phyloP scores from a whole-genome alignment of 805 yeast genomes.

The Monosporozyma servazzii region DNA sequence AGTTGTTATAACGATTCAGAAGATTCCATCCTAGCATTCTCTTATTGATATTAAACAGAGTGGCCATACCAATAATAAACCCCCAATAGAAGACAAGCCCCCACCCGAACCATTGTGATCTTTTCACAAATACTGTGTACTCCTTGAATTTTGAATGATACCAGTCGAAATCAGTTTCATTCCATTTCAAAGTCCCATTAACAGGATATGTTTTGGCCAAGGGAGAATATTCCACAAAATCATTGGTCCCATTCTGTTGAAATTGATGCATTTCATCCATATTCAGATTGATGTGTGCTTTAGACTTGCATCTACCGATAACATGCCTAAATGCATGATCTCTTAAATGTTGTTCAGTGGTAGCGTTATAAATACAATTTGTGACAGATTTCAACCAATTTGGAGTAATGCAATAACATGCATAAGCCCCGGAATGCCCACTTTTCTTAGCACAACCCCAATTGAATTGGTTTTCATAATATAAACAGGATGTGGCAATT shows the following conservation, averaged over 20 bases:
- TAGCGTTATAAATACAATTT: constrained; percentile 32
- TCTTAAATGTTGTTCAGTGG: constrained; percentile 23
- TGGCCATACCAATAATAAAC: constrained; percentile 26
- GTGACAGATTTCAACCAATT: constrained; percentile 40
- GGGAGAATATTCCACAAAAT: constrained; percentile 12
- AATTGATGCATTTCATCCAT: constrained; percentile 25
- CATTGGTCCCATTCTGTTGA: constrained; percentile 31
- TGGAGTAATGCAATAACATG: constrained; percentile 35
- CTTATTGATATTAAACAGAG: constrained; percentile 24
- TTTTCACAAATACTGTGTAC: constrained; percentile 30
- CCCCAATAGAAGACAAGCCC: constrained; percentile 38
- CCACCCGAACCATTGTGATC: constrained; percentile 39
- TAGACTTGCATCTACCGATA: constrained; percentile 19
- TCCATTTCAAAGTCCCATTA: constrained; percentile 29
- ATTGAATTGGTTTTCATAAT: constrained; percentile 32
- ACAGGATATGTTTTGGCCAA: constrained; percentile 20
- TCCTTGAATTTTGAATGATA: constrained; percentile 32
- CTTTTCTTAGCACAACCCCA: constrained; percentile 37
- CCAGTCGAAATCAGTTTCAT: constrained; percentile 27
- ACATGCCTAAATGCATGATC: constrained; percentile 36
- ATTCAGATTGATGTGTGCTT: constrained; percentile 10
- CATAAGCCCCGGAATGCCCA: constrained; percentile 28
- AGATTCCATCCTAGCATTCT: constrained; percentile 21
- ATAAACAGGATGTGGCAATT: constrained; percentile 35
- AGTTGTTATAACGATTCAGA: constrained; percentile 8